Evolutionary conservation across 2,329 filamentous ascomycete genomes (phyloP).

Genomic region (Nigrograna mackinnonii): DNA sequence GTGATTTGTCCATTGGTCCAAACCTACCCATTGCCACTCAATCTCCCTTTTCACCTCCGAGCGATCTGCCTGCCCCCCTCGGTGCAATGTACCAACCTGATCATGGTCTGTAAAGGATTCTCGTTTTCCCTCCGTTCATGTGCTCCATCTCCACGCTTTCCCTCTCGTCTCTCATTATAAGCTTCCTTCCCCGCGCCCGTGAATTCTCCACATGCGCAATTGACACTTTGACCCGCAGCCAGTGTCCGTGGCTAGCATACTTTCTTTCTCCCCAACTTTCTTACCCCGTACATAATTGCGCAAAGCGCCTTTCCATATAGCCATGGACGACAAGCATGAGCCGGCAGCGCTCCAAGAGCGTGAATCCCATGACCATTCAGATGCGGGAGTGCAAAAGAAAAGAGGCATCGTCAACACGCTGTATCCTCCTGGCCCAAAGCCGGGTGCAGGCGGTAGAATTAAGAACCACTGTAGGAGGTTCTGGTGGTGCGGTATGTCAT

Average conservation of each 20-base stretch:
- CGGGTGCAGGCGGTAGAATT: slow-evolving; percentile 31
- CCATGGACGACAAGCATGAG: slow-evolving; percentile 28
- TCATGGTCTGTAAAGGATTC: slow-evolving; percentile 16
- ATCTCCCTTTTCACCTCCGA: slow-evolving; percentile 21
- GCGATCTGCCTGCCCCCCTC: slow-evolving; percentile 14
- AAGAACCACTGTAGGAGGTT: slow-evolving; percentile 43
- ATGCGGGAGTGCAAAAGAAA: slow-evolving; percentile 19
- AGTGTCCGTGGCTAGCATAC: too few species aligned
- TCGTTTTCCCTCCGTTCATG: slow-evolving; percentile 24
- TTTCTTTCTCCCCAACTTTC: too few species aligned
- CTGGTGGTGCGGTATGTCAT: slow-evolving; percentile 41
- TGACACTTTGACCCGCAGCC: too few species aligned
- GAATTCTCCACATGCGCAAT: slow-evolving; percentile 7
- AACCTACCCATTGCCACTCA: slow-evolving; percentile 26
- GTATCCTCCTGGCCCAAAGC: slow-evolving; percentile 35
- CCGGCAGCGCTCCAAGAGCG: slow-evolving; percentile 17
- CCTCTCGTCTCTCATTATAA: slow-evolving; percentile 12
- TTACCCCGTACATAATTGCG: too few species aligned
- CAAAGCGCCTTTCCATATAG: slow-evolving; percentile 4
- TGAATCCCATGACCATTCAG: slow-evolving; percentile 4
- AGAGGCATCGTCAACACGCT: slow-evolving; percentile 36
- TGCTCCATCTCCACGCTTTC: slow-evolving; percentile 23
- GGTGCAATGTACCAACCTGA: slow-evolving; percentile 9
- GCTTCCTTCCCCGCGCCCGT: slow-evolving; percentile 32
- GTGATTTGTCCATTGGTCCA: slow-evolving; percentile 16